Evolutionary conservation across 2,329 filamentous ascomycete genomes (phyloP), one percentile per base, ranked within the genome.

Genomic region (Sarocladium kiliense): DNA sequence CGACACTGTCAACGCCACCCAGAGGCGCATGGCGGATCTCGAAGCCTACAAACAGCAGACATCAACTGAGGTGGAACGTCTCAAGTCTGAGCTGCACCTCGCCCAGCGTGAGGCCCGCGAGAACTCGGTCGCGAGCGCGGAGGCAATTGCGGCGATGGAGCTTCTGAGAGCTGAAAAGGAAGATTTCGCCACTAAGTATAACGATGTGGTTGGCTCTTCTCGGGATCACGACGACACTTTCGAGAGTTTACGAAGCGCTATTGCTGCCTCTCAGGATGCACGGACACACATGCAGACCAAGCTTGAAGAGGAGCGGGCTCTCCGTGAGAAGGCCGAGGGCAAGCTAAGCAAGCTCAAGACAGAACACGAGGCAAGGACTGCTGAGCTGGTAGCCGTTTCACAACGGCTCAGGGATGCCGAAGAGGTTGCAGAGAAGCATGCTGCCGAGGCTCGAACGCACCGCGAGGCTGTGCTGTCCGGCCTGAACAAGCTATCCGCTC

Each of bases 141-240:
- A 97, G 68, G 87, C 92, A 1, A 78, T 88, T 55, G 84, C 91
- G 1, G 79, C 87, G 37, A 75, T 89, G 41, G 85, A 90, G 62
- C 74, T 96, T 57, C 74, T 96, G n/a, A 80, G 80, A 55, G 81
- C 95, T n/a, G 93, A 97, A 67, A 96, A 94, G 69, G 82, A 87
- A 2, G 90, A 95, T 60, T 70, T 96, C 14, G 78, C 81, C 54
- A 75, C 76, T 32, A 88, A 86, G 66, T 84, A 90, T 55, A 79
- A 88, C 18, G 86, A 88, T 34, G 81, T 81, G 3, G 70, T 85
- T 1, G 78, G 80, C n/a, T 85, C 81, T 54, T 81, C 87, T 1
- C 84, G 85, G 65, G 88, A 87, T 54, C 86, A 91, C 63, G 78
- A 79, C 11, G 77, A 83, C 16, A 86, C 90, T 4, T 84, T 99